phyloP scores from a whole-genome alignment of 371 early-diverging fungal genomes.

The Conidiobolus coronatus region DNA sequence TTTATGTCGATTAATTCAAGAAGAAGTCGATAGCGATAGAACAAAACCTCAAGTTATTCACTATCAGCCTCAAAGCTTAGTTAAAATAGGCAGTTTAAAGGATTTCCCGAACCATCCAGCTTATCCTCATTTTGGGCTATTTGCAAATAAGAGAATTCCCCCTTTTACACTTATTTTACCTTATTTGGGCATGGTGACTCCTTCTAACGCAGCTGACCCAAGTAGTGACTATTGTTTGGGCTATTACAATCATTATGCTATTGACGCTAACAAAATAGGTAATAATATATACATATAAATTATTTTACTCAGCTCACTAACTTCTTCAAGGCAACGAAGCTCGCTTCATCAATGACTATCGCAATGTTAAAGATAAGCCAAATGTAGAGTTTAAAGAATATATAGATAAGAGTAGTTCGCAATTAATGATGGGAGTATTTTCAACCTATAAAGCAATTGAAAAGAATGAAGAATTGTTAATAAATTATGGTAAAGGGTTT shows the following conservation, averaged over 20 bases:
- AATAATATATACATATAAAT: not conserved
- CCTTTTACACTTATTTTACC: not conserved
- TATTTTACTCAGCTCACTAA: not conserved
- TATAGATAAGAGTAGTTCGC: constrained; percentile 4
- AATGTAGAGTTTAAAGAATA: constrained; percentile 7
- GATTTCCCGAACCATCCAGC: constrained; percentile 1
- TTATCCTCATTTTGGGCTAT: constrained; percentile 2
- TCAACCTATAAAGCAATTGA: constrained; percentile 5
- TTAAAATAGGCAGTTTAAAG: not conserved
- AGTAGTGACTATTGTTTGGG: constrained; percentile 1
- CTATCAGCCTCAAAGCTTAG: not conserved
- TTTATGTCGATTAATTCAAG: no score
- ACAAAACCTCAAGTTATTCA: no score
- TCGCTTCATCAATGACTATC: constrained; percentile 9
- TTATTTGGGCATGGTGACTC: constrained; percentile 1
- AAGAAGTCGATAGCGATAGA: no score
- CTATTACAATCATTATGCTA: not conserved
- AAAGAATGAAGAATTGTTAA: constrained; percentile 5
- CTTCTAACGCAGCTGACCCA: not conserved
- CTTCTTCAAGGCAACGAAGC: constrained; percentile 6
- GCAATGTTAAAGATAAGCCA: constrained; percentile 5
- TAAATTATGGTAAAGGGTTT: constrained; percentile 9
- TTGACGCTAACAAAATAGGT: constrained; percentile 2
- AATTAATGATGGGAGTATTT: constrained; percentile 7
- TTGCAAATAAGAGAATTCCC: not conserved